Conservation (phyloP, 2,329 filamentous ascomycete species). For the Plenodomus biglobosus region DNA sequence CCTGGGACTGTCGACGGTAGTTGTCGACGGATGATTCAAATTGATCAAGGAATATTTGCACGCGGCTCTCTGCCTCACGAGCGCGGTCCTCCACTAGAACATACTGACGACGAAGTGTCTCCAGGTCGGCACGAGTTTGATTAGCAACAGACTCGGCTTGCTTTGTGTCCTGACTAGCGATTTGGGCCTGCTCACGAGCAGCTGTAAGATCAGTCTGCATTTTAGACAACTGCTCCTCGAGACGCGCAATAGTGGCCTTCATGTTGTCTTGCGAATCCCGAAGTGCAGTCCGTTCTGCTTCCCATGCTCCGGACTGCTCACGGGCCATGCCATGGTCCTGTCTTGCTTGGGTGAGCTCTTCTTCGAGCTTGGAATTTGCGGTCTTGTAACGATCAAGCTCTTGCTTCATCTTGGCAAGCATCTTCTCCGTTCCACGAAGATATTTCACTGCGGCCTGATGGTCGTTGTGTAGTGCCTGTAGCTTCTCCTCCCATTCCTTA, state of each 20-base stretch:
- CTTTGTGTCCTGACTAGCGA: conserved; percentile 53
- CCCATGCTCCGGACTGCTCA: conserved; percentile 65
- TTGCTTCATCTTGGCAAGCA: conserved; percentile 98
- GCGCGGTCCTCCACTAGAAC: conserved; percentile 77
- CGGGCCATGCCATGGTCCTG: conserved; percentile 42
- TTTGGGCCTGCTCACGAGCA: conserved; percentile 68
- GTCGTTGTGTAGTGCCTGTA: conserved; percentile 91
- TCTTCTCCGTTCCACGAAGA: conserved; percentile 97
- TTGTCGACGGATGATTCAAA: conserved; percentile 92
- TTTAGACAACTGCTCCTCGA: conserved; percentile 70
- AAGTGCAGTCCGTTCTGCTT: conserved; percentile 69
- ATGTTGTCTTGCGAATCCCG: conserved; percentile 70
- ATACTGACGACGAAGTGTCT: conserved; percentile 83
- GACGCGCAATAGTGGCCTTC: conserved; percentile 62
- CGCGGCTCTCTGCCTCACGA: conserved; percentile 87
- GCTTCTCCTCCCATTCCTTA: conserved; percentile 84
- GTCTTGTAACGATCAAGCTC: conserved; percentile 91
- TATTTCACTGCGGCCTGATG: conserved; percentile 98
- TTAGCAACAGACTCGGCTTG: conserved; percentile 59
- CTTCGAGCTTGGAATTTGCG: conserved; percentile 79
- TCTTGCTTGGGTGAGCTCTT: conserved; percentile 68
- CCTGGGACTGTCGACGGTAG: conserved; percentile 75
- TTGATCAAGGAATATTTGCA: conserved; percentile 88
- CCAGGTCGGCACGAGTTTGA: conserved; percentile 67
- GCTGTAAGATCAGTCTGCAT: conserved; percentile 70